phyloP scores from a whole-genome alignment of 163 green algal species.

The Chlamydomonas reinhardtii region DNA sequence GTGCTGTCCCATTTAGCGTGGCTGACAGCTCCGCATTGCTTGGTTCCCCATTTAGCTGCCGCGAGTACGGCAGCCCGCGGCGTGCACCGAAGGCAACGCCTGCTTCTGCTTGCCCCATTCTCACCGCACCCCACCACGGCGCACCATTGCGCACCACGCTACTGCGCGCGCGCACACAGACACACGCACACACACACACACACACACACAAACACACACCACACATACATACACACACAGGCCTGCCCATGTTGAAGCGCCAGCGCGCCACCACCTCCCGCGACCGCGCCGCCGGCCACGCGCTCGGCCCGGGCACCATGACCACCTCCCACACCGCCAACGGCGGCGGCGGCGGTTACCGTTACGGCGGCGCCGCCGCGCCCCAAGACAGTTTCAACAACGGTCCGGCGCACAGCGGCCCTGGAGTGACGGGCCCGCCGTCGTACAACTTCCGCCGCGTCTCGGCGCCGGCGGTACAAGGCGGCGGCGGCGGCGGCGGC shows the following conservation, averaged over 20 bases:
- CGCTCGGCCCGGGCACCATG: neutral
- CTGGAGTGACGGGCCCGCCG: neutral
- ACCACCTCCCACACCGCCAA: slow-evolving; percentile 55
- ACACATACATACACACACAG: too few species aligned
- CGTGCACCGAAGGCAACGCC: too few species aligned
- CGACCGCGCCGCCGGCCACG: slow-evolving; percentile 10
- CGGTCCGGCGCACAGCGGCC: slow-evolving; percentile 30
- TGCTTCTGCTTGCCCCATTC: too few species aligned
- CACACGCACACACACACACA: too few species aligned
- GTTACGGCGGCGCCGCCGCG: neutral
- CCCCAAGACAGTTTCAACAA: slow-evolving; percentile 29
- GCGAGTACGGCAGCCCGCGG: too few species aligned
- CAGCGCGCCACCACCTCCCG: slow-evolving; percentile 33
- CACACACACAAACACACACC: too few species aligned
- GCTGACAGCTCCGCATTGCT: too few species aligned
- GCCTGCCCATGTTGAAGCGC: slow-evolving; percentile 42
- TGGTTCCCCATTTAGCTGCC: too few species aligned
- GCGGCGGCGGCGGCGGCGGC: neutral
- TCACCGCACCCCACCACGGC: too few species aligned
- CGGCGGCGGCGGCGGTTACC: neutral
- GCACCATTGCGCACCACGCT: too few species aligned
- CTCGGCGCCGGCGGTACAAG: neutral
- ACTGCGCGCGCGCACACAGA: too few species aligned
- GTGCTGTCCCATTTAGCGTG: too few species aligned
- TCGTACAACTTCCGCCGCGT: neutral